Conservation (phyloP, 2,329 filamentous ascomycete genomes). For the Domatiomyces catenatus region DNA sequence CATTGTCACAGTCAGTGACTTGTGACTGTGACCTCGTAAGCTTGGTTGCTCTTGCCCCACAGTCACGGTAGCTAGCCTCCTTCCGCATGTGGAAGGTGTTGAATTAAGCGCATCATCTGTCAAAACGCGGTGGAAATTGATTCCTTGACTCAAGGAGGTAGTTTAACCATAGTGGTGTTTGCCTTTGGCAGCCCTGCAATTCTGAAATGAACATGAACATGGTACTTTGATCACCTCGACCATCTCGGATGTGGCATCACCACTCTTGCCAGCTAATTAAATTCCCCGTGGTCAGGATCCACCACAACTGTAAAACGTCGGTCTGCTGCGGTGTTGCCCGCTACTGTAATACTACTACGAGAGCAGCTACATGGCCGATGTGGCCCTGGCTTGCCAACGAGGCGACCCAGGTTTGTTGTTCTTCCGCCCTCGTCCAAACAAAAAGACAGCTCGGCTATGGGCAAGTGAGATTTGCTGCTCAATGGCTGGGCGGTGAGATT, state of each 20-base stretch:
- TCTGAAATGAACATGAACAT: background rate
- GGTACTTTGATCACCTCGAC: background rate
- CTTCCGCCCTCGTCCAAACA: too few relatives aligned
- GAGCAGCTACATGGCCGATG: background rate
- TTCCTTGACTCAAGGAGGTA: too few relatives aligned
- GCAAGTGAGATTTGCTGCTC: background rate
- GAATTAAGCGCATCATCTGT: too few relatives aligned
- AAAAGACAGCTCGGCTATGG: too few relatives aligned
- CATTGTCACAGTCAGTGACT: too few relatives aligned
- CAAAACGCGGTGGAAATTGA: too few relatives aligned
- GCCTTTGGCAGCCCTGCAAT: background rate
- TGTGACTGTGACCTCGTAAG: too few relatives aligned
- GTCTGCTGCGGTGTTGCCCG: background rate
- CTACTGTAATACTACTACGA: background rate
- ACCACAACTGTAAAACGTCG: background rate
- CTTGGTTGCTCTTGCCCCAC: background rate
- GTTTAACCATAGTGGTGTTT: background rate
- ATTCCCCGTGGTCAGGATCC: too few relatives aligned
- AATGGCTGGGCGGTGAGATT: background rate
- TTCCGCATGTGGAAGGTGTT: background rate
- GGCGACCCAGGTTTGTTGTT: background rate
- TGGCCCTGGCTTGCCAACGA: background rate
- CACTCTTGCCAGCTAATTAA: background rate
- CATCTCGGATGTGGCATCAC: background rate
- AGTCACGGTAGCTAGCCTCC: background rate